Base-by-base conservation (phyloP, 176 grass and related monocot species). In the Avena insularis region DNA sequence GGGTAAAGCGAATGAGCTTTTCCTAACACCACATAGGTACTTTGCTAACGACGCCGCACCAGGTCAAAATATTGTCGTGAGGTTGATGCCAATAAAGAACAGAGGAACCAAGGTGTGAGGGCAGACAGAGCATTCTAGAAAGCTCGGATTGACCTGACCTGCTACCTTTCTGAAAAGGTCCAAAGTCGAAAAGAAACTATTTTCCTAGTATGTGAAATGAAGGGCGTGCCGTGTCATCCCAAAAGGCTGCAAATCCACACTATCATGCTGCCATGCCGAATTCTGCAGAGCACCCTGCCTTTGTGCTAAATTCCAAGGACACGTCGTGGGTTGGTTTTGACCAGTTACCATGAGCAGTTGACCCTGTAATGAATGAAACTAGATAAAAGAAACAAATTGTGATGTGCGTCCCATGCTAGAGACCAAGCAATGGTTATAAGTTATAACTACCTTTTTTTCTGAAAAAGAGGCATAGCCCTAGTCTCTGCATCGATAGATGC, bases 111-210 rank as follows among this genome's bases (percentile, higher is more conserved):
- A 35, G 20, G 11, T 8, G 14, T 19, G 27, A 19, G 11, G 7
- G 38, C 3, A 36, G 63, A 38, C 19, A 7, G 40, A 53, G 15
- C 68, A 20, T 87, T 87, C 48, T 62, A 80, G 51, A 64, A 64
- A 12, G 61, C 27, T 64, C 61, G 20, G 61, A 47, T 69, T 67
- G 64, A 29, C 23, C 61, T 79, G 84, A 79, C 84, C 49, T 79
- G 38, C 33, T 16, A 79, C 61, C 2, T 47, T 79, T 17, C 12
- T 8, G 21, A 48, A 78, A 78, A 78, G 49, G 13, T 20, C 40
- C 40, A 43, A 43, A 4, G 40, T 43, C 6, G 40, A 43, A 43
- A 43, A 7, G 5, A 40, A 40, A 40, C 0, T 40, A 40, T 43
- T 43, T 43, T 43, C 40, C 5, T 43, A 23, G 23, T 23, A 40